Evolutionary conservation across 1,284 basidiomycete species (phyloP), one percentile per base, ranked within the genome.

Genomic region (Pseudozyma thailandica): DNA sequence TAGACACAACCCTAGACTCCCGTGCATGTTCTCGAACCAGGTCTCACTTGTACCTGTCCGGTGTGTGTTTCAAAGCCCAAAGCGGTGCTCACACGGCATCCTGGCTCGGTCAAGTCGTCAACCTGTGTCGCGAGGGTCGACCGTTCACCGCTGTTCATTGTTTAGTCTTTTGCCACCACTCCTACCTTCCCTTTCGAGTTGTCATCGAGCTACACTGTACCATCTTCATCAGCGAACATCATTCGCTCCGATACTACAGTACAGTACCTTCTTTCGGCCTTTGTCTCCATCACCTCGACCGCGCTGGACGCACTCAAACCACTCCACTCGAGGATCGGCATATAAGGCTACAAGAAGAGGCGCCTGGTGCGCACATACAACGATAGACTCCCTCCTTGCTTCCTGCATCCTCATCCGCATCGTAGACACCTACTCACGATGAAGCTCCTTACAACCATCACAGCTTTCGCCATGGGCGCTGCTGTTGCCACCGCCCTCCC

Each of bases 241-340:
- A 21, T 20, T 41, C 18, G 21, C 38, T 23, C 21, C 21, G 18
- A 41, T 20, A 35, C 10, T 7, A 6, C 38, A n/a, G 27, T n/a
- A n/a, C n/a, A n/a, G n/a, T n/a, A n/a, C n/a, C 28, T 30, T n/a
- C 13, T 31, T 30, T 28, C 4, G 12, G 20, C 26, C 31, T 15
- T 8, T 27, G 20, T 25, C 25, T 45, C 21, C 6, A 16, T 35
- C 37, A 44, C 49, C 56, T 48, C 28, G 37, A 3, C 25, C 33
- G 60, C 60, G 60, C 60, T 62, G 60, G 60, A 62, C 52, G 60
- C 60, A 47, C 8, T 16, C 23, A 41, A 20, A 50, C 47, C 8
- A 26, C 28, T 25, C n/a, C 18, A 20, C 18, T 15, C 6, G 15
- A 41, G 12, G 5, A 6, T 3, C 20, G 15, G 4, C 37, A 25